A percentile compares a stretch with the other conserved stretches of the same genome.
Conservation (phyloP, 2,329 filamentous ascomycete species). For the Penicillium polonicum region DNA sequence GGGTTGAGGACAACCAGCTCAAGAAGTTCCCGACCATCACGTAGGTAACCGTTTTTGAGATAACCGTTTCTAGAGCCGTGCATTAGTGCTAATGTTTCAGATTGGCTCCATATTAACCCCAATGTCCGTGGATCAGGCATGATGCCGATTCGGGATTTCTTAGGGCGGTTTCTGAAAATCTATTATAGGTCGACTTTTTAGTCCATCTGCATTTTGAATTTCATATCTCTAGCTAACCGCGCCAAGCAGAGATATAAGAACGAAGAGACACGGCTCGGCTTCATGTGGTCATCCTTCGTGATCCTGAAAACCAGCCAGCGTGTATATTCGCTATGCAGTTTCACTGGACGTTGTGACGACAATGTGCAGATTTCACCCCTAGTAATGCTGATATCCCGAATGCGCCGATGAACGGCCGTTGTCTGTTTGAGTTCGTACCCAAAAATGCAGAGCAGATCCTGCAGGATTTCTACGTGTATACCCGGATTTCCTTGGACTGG, state of each 20-base stretch:
- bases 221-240: neutral
- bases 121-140: conserved; percentile 2
- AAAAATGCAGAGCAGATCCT: neutral
- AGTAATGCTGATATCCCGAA: neutral
- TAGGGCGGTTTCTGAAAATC: neutral
- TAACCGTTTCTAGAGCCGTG: conserved; percentile 11
- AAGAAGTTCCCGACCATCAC: neutral
- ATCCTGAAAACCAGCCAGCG: neutral
- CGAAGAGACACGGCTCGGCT: neutral
- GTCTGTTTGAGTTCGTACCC: neutral
- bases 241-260: neutral
- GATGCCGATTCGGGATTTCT: neutral
- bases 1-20: neutral
- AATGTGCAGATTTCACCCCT: neutral
- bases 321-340: neutral
- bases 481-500: neutral
- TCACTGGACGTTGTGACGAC: neutral
- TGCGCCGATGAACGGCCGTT: neutral
- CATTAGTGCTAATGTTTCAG: conserved; percentile 12
- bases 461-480: neutral
- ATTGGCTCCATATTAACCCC: conserved; percentile 5
- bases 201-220: neutral
- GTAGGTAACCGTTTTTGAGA: neutral
- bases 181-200: neutral
- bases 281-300: neutral